Evolutionary conservation across 257 asterid genomes (phyloP).

Genomic region (Solanum clarkiae): DNA sequence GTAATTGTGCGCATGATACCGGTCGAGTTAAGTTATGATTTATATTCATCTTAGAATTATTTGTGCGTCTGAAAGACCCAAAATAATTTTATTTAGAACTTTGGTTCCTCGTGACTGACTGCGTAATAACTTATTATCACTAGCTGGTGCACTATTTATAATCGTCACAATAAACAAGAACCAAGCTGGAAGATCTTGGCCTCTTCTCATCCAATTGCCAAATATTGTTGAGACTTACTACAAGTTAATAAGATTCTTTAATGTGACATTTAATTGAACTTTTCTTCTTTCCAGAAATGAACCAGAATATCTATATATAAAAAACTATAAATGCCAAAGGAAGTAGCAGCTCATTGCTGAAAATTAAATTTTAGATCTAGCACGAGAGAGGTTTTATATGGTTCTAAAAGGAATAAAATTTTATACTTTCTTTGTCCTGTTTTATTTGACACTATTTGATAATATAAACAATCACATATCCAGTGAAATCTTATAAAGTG

Average conservation of each 20-base stretch:
- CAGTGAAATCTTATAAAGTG: background rate
- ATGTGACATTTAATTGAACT: background rate
- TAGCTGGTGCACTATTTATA: background rate
- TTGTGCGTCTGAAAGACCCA: background rate
- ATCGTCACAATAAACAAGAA: background rate
- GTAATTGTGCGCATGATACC: background rate
- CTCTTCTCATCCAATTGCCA: background rate
- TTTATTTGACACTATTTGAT: background rate
- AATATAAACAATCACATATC: background rate
- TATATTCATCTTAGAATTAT: background rate
- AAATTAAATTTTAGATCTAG: background rate
- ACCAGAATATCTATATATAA: background rate
- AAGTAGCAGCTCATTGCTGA: background rate
- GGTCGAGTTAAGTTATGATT: background rate
- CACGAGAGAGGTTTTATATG: background rate
- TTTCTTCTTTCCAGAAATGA: background rate
- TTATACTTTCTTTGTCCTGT: background rate
- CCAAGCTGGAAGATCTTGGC: background rate
- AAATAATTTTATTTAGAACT: background rate
- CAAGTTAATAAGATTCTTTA: background rate
- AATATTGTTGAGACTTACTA: background rate
- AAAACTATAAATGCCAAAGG: background rate
- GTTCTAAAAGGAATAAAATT: background rate
- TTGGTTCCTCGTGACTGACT: background rate
- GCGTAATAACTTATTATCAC: background rate